Conservation (phyloP, 2,329 filamentous ascomycete genomes). For the Botryotinia narcissicola region DNA sequence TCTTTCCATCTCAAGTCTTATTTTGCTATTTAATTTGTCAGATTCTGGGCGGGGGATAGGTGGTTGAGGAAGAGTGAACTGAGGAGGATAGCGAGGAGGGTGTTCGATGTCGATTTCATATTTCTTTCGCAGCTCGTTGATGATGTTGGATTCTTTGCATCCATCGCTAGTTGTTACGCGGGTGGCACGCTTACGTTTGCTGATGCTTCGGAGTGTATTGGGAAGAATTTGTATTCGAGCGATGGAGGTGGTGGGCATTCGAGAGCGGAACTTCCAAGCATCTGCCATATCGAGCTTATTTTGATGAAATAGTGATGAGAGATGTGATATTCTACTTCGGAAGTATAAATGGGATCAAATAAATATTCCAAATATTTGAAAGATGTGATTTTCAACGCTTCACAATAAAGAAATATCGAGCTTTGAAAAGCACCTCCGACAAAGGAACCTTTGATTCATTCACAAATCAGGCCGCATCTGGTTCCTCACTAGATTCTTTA, state of each 20-base stretch:
- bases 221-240: neutral
- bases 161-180: neutral
- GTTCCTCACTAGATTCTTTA: neutral
- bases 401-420: neutral
- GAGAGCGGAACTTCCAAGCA: neutral
- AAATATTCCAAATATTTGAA: too few species aligned
- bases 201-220: too few species aligned
- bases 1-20: neutral
- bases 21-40: neutral
- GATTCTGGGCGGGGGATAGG: neutral
- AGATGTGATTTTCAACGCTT: neutral
- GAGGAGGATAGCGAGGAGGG: neutral
- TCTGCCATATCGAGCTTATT: neutral
- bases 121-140: neutral
- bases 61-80: neutral
- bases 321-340: neutral
- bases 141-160: neutral
- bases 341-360: neutral
- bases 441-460: neutral
- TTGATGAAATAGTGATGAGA: too few species aligned
- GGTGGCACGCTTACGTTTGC: neutral
- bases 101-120: neutral
- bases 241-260: neutral
- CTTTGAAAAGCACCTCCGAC: neutral
- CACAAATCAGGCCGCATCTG: neutral